Evolutionary conservation across 306 rosid genomes (phyloP).

Genomic region (Coriaria nepalensis): DNA sequence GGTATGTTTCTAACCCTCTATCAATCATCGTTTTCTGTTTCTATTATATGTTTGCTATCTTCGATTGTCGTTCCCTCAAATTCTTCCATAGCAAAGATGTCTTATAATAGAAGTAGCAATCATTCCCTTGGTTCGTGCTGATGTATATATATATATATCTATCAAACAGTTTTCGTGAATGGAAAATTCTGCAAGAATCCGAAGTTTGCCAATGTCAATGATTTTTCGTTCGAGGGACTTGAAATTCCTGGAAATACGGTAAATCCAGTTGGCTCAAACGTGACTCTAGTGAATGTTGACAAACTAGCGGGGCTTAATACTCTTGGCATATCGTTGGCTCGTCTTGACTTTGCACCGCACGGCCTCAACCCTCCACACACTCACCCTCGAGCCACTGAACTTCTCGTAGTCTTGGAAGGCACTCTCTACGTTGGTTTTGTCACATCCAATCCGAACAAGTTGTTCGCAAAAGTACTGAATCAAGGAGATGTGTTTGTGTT

Average conservation of each 20-base stretch:
- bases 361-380: constrained; percentile 10
- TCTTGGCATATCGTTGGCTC: constrained; percentile 11
- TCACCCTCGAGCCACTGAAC: constrained; percentile 9
- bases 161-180: constrained; percentile 8
- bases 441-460: constrained; percentile 7
- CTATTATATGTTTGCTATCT: no score
- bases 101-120: no score
- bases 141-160: no score
- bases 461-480: constrained; percentile 1
- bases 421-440: constrained; percentile 6
- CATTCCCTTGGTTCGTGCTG: no score
- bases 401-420: constrained; percentile 10
- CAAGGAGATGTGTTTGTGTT: constrained; percentile 13
- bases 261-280: constrained; percentile 5
- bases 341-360: constrained; percentile 9
- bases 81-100: no score
- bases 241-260: constrained; percentile 5
- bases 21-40: no score
- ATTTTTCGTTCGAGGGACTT: constrained; percentile 9
- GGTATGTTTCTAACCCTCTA: no score
- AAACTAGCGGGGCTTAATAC: constrained; percentile 11
- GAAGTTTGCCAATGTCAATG: not conserved
- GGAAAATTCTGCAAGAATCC: constrained; percentile 13
- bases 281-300: constrained; percentile 6
- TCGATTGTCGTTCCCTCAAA: no score